phyloP scores from a whole-genome alignment of 2,329 filamentous ascomycete genomes.

The Apiospora rasikravindrae region DNA sequence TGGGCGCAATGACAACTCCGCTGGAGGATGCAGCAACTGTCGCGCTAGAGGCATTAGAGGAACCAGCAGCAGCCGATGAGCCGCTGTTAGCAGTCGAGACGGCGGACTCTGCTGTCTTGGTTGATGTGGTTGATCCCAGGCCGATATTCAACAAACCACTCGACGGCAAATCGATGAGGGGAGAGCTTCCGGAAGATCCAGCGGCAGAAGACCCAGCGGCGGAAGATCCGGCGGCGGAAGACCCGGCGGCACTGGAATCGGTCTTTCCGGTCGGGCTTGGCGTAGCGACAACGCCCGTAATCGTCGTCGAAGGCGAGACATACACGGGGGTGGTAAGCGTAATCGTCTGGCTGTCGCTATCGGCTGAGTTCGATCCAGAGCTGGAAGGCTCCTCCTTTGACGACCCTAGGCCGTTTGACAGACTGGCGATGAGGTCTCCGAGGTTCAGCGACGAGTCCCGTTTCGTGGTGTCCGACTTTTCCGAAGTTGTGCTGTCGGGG shows the following conservation, averaged over 20 bases:
- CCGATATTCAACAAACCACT: slow-evolving; percentile 4
- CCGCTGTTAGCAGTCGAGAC: neutral
- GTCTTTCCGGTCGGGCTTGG: neutral
- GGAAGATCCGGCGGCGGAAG: neutral
- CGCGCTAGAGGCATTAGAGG: slow-evolving; percentile 4
- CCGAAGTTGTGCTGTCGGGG: slow-evolving; percentile 25
- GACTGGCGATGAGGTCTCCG: slow-evolving; percentile 33
- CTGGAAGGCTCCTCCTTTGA: slow-evolving; percentile 2
- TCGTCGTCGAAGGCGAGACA: slow-evolving; percentile 23
- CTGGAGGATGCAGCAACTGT: neutral
- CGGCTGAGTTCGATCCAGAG: slow-evolving; percentile 18
- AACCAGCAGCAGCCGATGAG: slow-evolving; percentile 18
- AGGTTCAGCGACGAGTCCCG: slow-evolving; percentile 17
- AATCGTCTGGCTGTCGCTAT: slow-evolving; percentile 10
- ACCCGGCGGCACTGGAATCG: neutral
- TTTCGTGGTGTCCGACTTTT: slow-evolving; percentile 21
- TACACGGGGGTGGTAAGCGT: slow-evolving; percentile 7
- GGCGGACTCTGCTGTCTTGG: neutral
- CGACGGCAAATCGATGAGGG: neutral
- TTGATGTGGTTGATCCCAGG: neutral
- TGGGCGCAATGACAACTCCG: neutral
- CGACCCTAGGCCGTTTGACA: slow-evolving; percentile 23
- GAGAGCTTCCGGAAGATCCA: neutral
- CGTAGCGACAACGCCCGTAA: slow-evolving; percentile 19
- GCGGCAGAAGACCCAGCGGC: no score